Evolutionary conservation across 1,284 basidiomycete species (phyloP).

Genomic region (Malassezia globosa): DNA sequence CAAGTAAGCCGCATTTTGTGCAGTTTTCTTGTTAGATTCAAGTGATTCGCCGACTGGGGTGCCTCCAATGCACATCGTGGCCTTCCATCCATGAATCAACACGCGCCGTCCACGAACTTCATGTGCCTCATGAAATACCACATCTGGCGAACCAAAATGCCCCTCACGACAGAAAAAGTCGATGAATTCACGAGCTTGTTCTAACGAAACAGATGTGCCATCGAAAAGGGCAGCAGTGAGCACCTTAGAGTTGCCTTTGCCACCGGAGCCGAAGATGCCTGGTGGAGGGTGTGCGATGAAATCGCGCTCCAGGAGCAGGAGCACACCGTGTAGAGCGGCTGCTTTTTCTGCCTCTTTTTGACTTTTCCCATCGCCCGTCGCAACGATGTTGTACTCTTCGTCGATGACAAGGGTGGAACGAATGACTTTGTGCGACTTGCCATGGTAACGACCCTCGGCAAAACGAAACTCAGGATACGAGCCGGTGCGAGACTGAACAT

Average conservation of each 20-base stretch:
- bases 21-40: slow-evolving; percentile 62
- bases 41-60: slow-evolving; percentile 68
- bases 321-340: slow-evolving; percentile 49
- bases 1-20: slow-evolving; percentile 66
- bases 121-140: slow-evolving; percentile 44
- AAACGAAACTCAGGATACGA: slow-evolving; percentile 21
- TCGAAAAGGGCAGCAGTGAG: slow-evolving; percentile 53
- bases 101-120: not conserved
- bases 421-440: slow-evolving; percentile 24
- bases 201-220: slow-evolving; percentile 58
- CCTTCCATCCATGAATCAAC: slow-evolving; percentile 58
- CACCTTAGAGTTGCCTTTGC: slow-evolving; percentile 40
- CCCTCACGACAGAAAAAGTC: slow-evolving; percentile 83
- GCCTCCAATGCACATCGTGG: slow-evolving; percentile 67
- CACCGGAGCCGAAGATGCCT: slow-evolving; percentile 35
- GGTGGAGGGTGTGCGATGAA: slow-evolving; percentile 24
- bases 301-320: slow-evolving; percentile 25
- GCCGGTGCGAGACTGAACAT: slow-evolving; percentile 25
- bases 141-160: slow-evolving; percentile 67
- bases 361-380: slow-evolving; percentile 55
- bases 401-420: slow-evolving; percentile 15
- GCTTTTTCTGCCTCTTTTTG: slow-evolving; percentile 65
- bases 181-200: slow-evolving; percentile 78
- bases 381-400: slow-evolving; percentile 17
- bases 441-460: slow-evolving; percentile 29